Percentiles rank a stretch among this genome's conserved stretches.
phyloP scores from a whole-genome alignment of 768 basidiomycete genomes.

The Phlebiopsis flavidoalba region DNA sequence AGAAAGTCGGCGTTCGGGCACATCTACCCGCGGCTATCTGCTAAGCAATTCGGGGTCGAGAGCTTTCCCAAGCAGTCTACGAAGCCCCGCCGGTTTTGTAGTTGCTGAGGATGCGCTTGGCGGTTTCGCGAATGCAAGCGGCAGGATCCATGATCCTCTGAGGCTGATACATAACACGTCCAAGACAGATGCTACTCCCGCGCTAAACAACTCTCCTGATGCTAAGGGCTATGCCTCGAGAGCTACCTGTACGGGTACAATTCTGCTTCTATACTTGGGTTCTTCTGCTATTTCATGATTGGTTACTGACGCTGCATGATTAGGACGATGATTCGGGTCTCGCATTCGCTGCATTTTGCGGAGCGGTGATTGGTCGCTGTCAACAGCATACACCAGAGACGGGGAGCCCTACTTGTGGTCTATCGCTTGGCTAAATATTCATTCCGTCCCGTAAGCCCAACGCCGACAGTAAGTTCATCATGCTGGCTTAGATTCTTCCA shows the following conservation, averaged over 20 bases:
- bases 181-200: slow-evolving; percentile 61
- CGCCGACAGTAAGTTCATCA: slow-evolving; percentile 51
- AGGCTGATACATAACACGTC: slow-evolving; percentile 98
- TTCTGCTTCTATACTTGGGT: slow-evolving; percentile 12
- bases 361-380: slow-evolving; percentile 73
- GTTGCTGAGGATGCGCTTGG: too few relatives aligned
- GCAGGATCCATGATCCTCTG: slow-evolving; percentile 43
- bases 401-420: slow-evolving; percentile 29
- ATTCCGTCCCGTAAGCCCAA: slow-evolving; percentile 62
- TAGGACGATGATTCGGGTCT: slow-evolving; percentile 64
- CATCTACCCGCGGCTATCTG: slow-evolving; percentile 55
- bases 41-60: slow-evolving; percentile 16
- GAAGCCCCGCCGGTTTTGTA: slow-evolving; percentile 64
- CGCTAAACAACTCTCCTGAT: slow-evolving; percentile 86
- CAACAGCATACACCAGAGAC: slow-evolving; percentile 40
- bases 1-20: slow-evolving; percentile 90
- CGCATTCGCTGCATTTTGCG: slow-evolving; percentile 74
- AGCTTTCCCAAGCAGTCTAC: slow-evolving; percentile 9
- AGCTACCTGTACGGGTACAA: slow-evolving; percentile 92
- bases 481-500: background rate
- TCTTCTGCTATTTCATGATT: slow-evolving; percentile 1
- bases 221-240: slow-evolving; percentile 63
- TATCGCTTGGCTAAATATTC: slow-evolving; percentile 84
- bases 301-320: slow-evolving; percentile 1
- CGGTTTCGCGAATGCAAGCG: slow-evolving; percentile 24